Base-by-base conservation (phyloP, 1,139 yeast species). In the Eremothecium cymbalariae region DNA sequence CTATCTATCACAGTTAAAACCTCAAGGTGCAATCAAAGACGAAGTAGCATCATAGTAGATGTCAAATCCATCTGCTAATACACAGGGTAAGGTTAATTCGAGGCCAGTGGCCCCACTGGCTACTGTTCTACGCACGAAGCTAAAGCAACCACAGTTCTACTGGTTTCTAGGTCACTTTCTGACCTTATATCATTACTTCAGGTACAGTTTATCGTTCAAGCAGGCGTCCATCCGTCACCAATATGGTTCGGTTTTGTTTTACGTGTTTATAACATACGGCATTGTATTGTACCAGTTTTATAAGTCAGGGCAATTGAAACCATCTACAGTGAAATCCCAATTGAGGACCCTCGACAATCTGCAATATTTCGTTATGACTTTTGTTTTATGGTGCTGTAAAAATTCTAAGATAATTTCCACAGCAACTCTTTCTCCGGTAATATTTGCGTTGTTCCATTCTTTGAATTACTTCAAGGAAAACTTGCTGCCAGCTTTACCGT, bases 381-480 rank as follows among this genome's bases (percentile, higher is more conserved):
- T 39, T 8, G 30, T 42, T 8, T 39, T 52, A 16, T 40, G 40
- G 24, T 7, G 42, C 9, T 35, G 51, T 16, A 42, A 49, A n/a
- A 34, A 39, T 9, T 43, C 42, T 6, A 40, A 47, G 8, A 42
- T 48, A 13, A 48, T 65, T 14, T 48, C 59, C 6, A 67, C 68
- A n/a, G 55, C 65, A 7, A 59, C 72, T 29, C 70, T 70, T 48
- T 69, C 80, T 18, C 75, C 72, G 41, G 61, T 65, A 3, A 68
- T 75, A n/a, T 76, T 67, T 53, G 71, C 79, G 1, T 42, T 70
- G 3, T 76, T 76, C 61, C 82, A 76, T 55, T 58, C 68, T 16
- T 55, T 74, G 41, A 63, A 66, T 24, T 76, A 75, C 55, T 65
- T 72, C 37, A 62, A 59, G 37, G 50, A 53, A 15, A 52, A 53